These are phyloP conservation scores for Annulohypoxylon maeteangense DNA, from an alignment of 495 filamentous ascomycete species.

Conservation along the genomic window DNA sequence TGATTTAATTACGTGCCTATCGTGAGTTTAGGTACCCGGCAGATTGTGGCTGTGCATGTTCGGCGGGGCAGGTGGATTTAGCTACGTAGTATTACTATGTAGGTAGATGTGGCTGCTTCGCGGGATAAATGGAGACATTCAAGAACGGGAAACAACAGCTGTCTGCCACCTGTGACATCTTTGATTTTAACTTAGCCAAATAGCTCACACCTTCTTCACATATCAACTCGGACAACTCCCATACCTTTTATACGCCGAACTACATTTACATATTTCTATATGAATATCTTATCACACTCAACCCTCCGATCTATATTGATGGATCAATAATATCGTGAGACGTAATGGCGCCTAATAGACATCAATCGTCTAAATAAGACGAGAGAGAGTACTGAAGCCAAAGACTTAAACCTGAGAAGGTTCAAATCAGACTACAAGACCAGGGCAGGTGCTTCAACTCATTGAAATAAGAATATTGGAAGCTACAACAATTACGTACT, in stretches of 20 bases:
- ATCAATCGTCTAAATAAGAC: not conserved
- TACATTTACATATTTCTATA: not conserved
- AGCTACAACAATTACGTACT: not conserved
- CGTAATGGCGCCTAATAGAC: not conserved
- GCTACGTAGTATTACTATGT: not conserved
- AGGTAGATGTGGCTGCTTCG: not conserved
- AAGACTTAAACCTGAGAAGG: not conserved
- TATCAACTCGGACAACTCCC: not conserved
- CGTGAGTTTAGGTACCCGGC: conserved; percentile 26
- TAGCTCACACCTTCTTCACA: not conserved
- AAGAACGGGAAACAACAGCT: not conserved
- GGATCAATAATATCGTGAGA: not conserved
- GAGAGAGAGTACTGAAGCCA: not conserved
- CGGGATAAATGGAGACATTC: not conserved
- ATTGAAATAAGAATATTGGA: not conserved
- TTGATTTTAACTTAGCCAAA: not conserved
- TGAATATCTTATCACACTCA: not conserved
- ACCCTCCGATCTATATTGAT: not conserved
- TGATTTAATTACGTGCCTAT: conserved; percentile 42
- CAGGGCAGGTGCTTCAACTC: not conserved
- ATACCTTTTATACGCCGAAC: not conserved
- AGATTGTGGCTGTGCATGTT: conserved; percentile 34
- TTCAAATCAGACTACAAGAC: not conserved
- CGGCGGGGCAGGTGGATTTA: conserved; percentile 7
- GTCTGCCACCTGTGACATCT: not conserved